Percentiles rank a stretch among this genome's conserved stretches.
Conservation (phyloP, 352 stramenopile species). For the Blastocystis sp. region DNA sequence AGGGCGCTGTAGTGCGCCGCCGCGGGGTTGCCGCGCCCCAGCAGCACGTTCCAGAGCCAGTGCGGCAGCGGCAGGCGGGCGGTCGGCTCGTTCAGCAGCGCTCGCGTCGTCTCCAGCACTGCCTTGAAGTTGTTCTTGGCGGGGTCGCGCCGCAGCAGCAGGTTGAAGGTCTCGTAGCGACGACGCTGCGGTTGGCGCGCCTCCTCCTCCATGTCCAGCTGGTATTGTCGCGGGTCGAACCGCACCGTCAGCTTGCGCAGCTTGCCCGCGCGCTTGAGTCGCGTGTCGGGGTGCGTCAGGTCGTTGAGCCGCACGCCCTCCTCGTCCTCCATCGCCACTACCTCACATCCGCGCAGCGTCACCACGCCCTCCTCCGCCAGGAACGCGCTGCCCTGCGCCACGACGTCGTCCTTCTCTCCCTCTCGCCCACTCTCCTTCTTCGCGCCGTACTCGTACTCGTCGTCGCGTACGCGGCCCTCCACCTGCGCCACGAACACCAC, state of each 20-base stretch:
- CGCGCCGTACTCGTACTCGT: slow-evolving; percentile 74
- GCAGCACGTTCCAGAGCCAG: slow-evolving; percentile 89
- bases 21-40: slow-evolving; percentile 86
- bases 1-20: slow-evolving; percentile 78
- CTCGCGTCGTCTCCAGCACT: slow-evolving; percentile 79
- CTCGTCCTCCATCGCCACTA: slow-evolving; percentile 68
- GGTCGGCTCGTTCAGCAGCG: slow-evolving; percentile 74
- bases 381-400: slow-evolving; percentile 71
- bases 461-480: slow-evolving; percentile 76
- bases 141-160: slow-evolving; percentile 47
- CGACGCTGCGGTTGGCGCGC: slow-evolving; percentile 73
- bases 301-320: slow-evolving; percentile 80
- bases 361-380: slow-evolving; percentile 72
- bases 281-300: slow-evolving; percentile 69
- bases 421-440: not conserved
- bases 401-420: slow-evolving; percentile 80
- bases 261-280: slow-evolving; percentile 72
- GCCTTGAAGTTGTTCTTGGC: slow-evolving; percentile 78
- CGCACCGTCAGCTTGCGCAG: slow-evolving; percentile 83
- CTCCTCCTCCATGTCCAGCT: slow-evolving; percentile 79
- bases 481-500: slow-evolving; percentile 89
- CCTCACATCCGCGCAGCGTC: slow-evolving; percentile 85
- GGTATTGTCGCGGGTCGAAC: slow-evolving; percentile 89
- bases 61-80: slow-evolving; percentile 77
- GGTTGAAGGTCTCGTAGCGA: not conserved